Conservation (phyloP, 1,139 yeast species). For the Yamadazyma oceani region DNA sequence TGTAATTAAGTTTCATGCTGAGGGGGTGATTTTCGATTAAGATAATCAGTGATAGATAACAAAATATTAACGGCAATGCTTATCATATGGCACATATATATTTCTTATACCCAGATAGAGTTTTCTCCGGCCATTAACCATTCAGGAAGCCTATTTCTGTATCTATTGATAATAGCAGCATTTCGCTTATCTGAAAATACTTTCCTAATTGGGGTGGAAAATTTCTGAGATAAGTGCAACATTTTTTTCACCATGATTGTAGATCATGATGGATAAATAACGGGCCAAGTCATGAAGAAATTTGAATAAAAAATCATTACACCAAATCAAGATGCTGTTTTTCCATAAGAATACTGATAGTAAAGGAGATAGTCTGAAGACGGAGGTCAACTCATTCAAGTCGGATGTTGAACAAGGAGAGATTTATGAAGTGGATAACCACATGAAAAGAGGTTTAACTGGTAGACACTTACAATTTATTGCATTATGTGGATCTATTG, state of each 20-base stretch:
- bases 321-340: neutral
- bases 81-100: too few relatives aligned
- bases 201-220: neutral
- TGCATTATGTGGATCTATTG: conserved; percentile 44
- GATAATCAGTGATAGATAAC: too few relatives aligned
- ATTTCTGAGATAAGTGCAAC: neutral
- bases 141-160: too few relatives aligned
- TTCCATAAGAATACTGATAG: neutral
- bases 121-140: neutral
- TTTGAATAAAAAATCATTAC: too few relatives aligned
- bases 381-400: neutral
- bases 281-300: too few relatives aligned
- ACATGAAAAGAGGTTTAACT: conserved; percentile 37
- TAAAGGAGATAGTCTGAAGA: conserved; percentile 1
- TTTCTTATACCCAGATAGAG: neutral
- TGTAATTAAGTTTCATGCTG: neutral
- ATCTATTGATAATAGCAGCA: too few relatives aligned
- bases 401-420: conserved; percentile 4
- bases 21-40: too few relatives aligned
- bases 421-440: conserved; percentile 12
- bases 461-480: conserved; percentile 41
- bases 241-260: neutral
- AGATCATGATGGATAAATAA: neutral
- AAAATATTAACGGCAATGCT: too few relatives aligned
- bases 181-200: conserved; percentile 1